A percentile compares a stretch with the other conserved stretches of the same genome.
phyloP scores from a whole-genome alignment of 2,329 filamentous ascomycete genomes.

The Calonectria honghensis region DNA sequence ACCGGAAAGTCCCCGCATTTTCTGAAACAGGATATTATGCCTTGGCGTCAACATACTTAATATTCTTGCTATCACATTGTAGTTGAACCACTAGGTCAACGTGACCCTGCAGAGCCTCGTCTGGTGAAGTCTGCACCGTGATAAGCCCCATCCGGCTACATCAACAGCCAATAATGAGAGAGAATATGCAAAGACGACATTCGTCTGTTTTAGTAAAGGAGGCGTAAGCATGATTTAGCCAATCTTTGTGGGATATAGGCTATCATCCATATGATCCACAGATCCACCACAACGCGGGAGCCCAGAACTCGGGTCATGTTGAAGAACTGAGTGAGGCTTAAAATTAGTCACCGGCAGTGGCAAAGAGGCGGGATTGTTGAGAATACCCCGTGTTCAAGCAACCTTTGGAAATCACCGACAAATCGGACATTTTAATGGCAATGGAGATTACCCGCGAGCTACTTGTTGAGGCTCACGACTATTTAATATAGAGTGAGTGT shows the following conservation, averaged over 20 bases:
- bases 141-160: background rate
- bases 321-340: background rate
- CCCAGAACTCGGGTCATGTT: background rate
- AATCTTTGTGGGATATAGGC: background rate
- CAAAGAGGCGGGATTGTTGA: background rate
- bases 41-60: background rate
- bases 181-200: background rate
- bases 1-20: background rate
- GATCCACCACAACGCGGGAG: background rate
- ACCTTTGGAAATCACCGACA: background rate
- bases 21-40: background rate
- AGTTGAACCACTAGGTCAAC: background rate
- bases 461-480: background rate
- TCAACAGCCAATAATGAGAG: background rate
- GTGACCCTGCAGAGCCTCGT: background rate
- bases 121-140: background rate
- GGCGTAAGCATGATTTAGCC: background rate
- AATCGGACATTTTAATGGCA: background rate
- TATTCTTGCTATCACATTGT: background rate
- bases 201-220: background rate
- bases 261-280: background rate
- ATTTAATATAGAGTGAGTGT: background rate
- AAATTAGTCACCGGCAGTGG: background rate
- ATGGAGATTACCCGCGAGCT: too few relatives aligned
- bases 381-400: background rate